Evolutionary conservation across 768 basidiomycete genomes (phyloP), one percentile per base, ranked within the genome.

Genomic region (Suillus variegatus): DNA sequence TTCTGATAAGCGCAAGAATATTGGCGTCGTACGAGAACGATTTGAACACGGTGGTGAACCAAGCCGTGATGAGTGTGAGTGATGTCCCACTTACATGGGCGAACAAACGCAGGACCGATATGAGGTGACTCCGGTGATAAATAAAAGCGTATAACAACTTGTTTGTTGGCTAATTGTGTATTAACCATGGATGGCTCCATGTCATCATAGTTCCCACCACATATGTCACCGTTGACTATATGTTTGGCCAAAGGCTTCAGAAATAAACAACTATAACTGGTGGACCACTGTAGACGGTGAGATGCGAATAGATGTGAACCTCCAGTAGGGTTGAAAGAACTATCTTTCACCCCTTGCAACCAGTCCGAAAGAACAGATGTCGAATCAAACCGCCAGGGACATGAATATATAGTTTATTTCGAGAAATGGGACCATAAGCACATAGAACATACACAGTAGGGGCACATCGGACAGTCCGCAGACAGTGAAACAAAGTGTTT

Each of bases 391-490:
- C 36, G 38, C 22, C 22, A 25, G 13, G 22, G 2, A 60, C 6
- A 28, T 18, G 10, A 28, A 32, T 10, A 54, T 28, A 28, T 25
- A 58, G 25, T 58, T 41, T 28, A 58, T 43, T 60, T 28, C 58
- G 20, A 60, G 41, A 60, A 7, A 41, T 6, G 6, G 14, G n/a
- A 43, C 64, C 47, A 38, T 63, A 43, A 65, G 62, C 54, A 18
- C 63, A 62, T 64, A 43, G 25, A 62, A 64, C 54, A 64, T 62
- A 60, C 38, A 60, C n/a, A 14, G 49, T 58, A 55, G 57, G 12
- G 56, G 68, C 73, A 75, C 73, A 74, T 58, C 67, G 68, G 68
- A 74, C 66, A 75, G 75, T 76, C 73, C 74, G 60, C 68, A 65
- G 68, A 43, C 58, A 32, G 28, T 60, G 58, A 32, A 60, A 12